Conservation (phyloP, 2,329 filamentous ascomycete species). For the Sclerotinia trifoliorum region DNA sequence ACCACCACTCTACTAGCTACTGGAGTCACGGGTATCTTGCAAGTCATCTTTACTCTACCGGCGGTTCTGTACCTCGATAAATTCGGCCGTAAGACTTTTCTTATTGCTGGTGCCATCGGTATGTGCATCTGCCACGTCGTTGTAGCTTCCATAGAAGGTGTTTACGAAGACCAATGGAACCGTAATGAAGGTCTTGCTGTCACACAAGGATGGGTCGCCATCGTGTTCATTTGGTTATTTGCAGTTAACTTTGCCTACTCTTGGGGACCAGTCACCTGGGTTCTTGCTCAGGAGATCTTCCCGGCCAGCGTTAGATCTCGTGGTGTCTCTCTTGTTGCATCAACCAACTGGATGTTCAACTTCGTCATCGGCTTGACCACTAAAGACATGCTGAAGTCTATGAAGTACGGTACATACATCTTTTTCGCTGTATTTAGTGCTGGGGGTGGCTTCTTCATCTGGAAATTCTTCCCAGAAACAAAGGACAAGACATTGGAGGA, state of each 20-base stretch:
- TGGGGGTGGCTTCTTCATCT: conserved; percentile 48
- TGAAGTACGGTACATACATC: conserved; percentile 54
- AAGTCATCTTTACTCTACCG: conserved; percentile 64
- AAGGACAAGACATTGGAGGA: conserved; percentile 53
- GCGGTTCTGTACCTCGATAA: conserved; percentile 64
- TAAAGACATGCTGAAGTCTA: conserved; percentile 44
- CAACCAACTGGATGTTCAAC: conserved; percentile 48
- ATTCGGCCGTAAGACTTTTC: conserved; percentile 60
- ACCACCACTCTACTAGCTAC: conserved; percentile 60
- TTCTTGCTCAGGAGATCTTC: conserved; percentile 43
- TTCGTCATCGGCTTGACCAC: conserved; percentile 50
- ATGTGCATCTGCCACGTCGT: conserved; percentile 65
- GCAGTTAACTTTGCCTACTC: conserved; percentile 38
- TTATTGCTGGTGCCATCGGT: conserved; percentile 62
- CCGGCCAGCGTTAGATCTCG: conserved; percentile 43
- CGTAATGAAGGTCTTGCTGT: conserved; percentile 19
- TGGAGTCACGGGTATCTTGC: conserved; percentile 66
- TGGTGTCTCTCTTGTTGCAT: conserved; percentile 46
- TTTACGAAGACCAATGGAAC: conserved; percentile 43
- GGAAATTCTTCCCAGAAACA: conserved; percentile 53
- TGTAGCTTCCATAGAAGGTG: conserved; percentile 45
- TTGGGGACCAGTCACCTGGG: conserved; percentile 42
- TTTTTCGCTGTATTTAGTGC: conserved; percentile 54
- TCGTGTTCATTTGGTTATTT: conserved; percentile 41
- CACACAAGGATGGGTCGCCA: conserved; percentile 43